A percentile compares a stretch with the other conserved stretches of the same genome.
Evolutionary conservation across 352 stramenopile species (phyloP).

Genomic region (Phytopythium litorale): DNA sequence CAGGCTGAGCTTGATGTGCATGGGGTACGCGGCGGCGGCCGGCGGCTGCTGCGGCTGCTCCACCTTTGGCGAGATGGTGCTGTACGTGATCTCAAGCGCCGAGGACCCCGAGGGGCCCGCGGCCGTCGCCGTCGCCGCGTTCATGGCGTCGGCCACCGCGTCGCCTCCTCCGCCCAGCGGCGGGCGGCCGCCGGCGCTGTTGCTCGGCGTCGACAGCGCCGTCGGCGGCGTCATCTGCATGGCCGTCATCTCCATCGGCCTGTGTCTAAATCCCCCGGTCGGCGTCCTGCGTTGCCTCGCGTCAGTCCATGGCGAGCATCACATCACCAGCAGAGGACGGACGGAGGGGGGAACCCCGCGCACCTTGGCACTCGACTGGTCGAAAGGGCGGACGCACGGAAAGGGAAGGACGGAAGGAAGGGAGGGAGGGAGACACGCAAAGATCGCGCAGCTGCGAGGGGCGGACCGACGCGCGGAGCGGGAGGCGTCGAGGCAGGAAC

Average conservation of each 20-base stretch:
- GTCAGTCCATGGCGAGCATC: neutral
- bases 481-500: neutral
- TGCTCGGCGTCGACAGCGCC: constrained; percentile 8
- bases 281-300: neutral
- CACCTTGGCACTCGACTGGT: neutral
- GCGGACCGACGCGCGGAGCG: neutral
- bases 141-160: neutral
- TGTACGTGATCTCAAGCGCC: constrained; percentile 75
- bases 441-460: neutral
- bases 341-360: neutral
- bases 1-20: constrained; percentile 85
- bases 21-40: constrained; percentile 32
- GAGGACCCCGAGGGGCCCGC: constrained; percentile 13
- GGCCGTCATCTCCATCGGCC: constrained; percentile 9
- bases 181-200: constrained; percentile 10
- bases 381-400: neutral
- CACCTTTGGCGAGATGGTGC: constrained; percentile 74
- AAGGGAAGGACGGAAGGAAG: neutral
- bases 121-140: neutral
- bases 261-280: neutral
- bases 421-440: neutral
- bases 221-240: constrained; percentile 6
- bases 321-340: neutral
- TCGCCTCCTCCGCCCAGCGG: constrained; percentile 2
- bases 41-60: constrained; percentile 42